Base-by-base conservation (phyloP, 1,284 basidiomycete species). In the Irpex rosettiformis region DNA sequence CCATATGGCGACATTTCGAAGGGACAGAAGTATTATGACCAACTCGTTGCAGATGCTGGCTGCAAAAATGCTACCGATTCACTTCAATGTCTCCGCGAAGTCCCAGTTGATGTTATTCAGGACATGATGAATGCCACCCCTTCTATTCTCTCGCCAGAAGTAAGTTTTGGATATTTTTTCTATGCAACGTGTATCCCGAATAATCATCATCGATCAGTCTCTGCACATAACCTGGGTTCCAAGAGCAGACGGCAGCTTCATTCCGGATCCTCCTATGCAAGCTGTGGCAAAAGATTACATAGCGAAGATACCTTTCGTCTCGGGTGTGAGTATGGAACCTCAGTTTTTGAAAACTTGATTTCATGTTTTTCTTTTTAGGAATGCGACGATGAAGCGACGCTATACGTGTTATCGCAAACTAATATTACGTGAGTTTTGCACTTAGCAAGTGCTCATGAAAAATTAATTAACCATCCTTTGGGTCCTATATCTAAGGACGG, bases 341-440 rank as follows among this genome's bases (percentile, higher is more conserved):
- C 13, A 2, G 16, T n/a, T n/a, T 16, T n/a, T 24, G n/a, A 1
- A 16, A 13, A 18, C 18, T 21, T 28, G 25, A 24, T 55, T 25
- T 6, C 42, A 51, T n/a, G 27, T 3, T 6, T 4, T 18, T 45
- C 18, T 40, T 49, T 5, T 54, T 27, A 60, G n/a, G 73, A 79
- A 57, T 77, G 75, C 55, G 79, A 81, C 55, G 81, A 82, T 56
- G 81, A 83, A 66, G 81, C 80, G n/a, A 82, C 81, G 0, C 27
- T 78, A 0, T 82, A 82, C 62, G 73, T 79, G 0, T 62, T 82
- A 7, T 69, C 77, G 0, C 75, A n/a, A 73, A 79, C 58, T 76
- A 75, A 55, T 79, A 81, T 56, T 80, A 82, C 57, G 81, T 82
- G 66, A 80, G 81, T 18, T 47, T 21, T 21, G 22, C 18, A 21